Base-by-base conservation (phyloP, 257 asterid species). In the Nicotiana benthamiana region DNA sequence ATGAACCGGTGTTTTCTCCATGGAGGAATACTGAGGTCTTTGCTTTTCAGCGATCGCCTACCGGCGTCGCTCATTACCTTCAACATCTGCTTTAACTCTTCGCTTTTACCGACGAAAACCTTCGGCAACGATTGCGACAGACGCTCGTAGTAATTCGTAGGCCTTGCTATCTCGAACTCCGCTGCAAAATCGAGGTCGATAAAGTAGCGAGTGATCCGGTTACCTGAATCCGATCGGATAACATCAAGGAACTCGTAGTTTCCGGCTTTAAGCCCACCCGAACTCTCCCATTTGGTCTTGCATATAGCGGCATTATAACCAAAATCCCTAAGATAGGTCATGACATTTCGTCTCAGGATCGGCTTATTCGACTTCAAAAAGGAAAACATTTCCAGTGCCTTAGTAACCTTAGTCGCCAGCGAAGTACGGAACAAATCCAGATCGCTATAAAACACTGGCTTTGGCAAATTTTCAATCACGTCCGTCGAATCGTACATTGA, bases 1-100 rank as follows among this genome's bases (percentile, higher is more conserved):
- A 92, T 84, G 89, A 88, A 94, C 0, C 98, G 93, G 84, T 91
- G 87, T 56, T 91, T 92, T 85, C 97, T 84, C 98, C 98, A 94
- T 30, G 97, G 98, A 77, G 97, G 95, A 32, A 91, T 85, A 12
- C 68, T 84, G 59, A 94, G 89, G 4, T 82, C 93, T 57, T 89
- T 67, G 84, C 85, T 86, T 84, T 86, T 92, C 88, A 94, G 27
- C 76, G 97, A 92, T 30, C 92, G 83, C 83, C 75, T 88, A 18
- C 89, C 90, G 0, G 85, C 95, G 81, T 88, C 91, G 86, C 94
- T 88, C 88, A 81, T 82, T 16, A 81, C 81, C 86, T 75, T 90
- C 86, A 94, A 51, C 79, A 92, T 84, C 85, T 22, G 88, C 87
- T 83, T 92, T 83, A 94, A 46, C 43, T 87, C 89, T 20, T 86